Evolutionary conservation across 768 basidiomycete genomes (phyloP).

Genomic region (Mycena kentingensis): DNA sequence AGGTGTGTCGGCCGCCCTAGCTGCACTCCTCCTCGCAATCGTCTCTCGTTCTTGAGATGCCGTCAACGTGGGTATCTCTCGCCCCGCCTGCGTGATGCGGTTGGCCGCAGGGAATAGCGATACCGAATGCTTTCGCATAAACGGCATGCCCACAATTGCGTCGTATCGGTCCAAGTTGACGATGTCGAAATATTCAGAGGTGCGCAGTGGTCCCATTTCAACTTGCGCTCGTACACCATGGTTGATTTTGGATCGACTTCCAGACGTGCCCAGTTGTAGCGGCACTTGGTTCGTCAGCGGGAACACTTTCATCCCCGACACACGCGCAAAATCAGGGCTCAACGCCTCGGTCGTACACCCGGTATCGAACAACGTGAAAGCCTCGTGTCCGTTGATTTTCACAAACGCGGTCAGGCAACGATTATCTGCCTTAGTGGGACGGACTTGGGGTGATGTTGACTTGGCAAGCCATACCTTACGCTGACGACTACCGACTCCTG

Average conservation of each 20-base stretch:
- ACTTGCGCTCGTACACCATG: conserved; percentile 26
- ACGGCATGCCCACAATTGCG: conserved; percentile 38
- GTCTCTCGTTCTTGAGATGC: not conserved
- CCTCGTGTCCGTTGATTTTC: conserved; percentile 9
- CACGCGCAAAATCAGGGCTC: conserved; percentile 24
- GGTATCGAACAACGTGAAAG: conserved; percentile 19
- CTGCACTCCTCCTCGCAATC: conserved; percentile 1
- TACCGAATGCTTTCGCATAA: conserved; percentile 29
- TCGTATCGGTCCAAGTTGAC: conserved; percentile 40
- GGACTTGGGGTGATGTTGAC: not conserved
- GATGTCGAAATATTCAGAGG: conserved; percentile 32
- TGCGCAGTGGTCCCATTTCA: not conserved
- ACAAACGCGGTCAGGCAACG: conserved; percentile 8
- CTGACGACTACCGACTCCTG: not conserved
- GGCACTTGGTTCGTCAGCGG: conserved; percentile 19
- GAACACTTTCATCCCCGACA: conserved; percentile 9
- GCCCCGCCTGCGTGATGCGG: conserved; percentile 14
- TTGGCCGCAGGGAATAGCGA: conserved; percentile 28
- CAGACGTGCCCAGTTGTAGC: conserved; percentile 35
- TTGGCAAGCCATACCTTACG: not conserved
- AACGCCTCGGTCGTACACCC: conserved; percentile 22
- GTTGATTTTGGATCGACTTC: conserved; percentile 32
- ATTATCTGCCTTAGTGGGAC: not conserved
- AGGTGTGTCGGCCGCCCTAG: not conserved
- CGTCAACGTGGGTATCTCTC: not conserved